phyloP scores from a whole-genome alignment of 768 basidiomycete genomes.

The Lepiota venenata region DNA sequence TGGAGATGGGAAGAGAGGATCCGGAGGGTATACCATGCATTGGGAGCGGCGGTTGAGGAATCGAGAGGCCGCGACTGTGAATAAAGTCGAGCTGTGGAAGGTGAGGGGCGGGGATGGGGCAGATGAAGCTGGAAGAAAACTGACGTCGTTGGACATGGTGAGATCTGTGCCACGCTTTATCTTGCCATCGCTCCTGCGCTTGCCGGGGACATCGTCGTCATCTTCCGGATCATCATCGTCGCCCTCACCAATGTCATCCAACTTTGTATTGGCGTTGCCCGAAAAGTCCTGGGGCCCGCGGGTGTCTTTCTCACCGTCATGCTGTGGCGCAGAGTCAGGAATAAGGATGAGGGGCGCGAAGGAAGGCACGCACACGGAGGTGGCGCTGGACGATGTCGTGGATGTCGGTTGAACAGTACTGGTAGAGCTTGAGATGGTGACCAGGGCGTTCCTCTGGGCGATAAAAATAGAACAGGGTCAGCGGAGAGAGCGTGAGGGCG shows the following conservation, averaged over 20 bases:
- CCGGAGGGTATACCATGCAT: conserved; percentile 8
- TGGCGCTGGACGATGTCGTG: conserved; percentile 70
- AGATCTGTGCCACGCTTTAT: conserved; percentile 10
- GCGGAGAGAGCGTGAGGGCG: not conserved
- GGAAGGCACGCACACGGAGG: conserved; percentile 33
- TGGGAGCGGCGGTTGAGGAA: conserved; percentile 7
- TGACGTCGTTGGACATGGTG: conserved; percentile 8
- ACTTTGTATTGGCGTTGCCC: conserved; percentile 26
- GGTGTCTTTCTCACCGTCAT: conserved; percentile 48
- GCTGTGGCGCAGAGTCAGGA: conserved; percentile 27
- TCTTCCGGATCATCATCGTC: conserved; percentile 41
- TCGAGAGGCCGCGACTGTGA: conserved; percentile 5
- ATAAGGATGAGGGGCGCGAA: not conserved
- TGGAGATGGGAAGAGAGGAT: conserved; percentile 8
- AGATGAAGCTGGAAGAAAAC: not conserved
- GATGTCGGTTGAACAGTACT: conserved; percentile 74
- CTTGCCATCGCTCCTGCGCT: conserved; percentile 4
- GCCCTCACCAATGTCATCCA: conserved; percentile 34
- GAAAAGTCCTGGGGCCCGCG: conserved; percentile 45
- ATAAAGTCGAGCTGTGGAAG: conserved; percentile 1
- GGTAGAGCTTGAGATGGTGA: conserved; percentile 78
- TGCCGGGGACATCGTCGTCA: conserved; percentile 16
- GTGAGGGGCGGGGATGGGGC: not conserved
- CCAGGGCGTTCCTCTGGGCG: conserved; percentile 69
- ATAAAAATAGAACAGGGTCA: conserved; percentile 42